phyloP scores from a whole-genome alignment of 345 rosid species.

The Brassica napus region DNA sequence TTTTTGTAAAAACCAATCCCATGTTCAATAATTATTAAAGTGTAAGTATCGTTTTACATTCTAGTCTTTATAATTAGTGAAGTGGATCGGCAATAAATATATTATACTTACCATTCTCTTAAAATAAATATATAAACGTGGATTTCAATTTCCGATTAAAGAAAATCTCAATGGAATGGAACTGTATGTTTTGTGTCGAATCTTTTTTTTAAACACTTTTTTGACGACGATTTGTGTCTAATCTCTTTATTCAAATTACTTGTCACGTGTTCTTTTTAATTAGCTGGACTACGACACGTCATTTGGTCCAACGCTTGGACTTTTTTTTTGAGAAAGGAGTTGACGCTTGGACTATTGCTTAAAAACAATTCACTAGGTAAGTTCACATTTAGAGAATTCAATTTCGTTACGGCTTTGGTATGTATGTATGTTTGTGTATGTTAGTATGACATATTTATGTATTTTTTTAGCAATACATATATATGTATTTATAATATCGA shows the following conservation, averaged over 20 bases:
- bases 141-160: neutral
- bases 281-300: constrained; percentile 3
- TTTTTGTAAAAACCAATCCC: neutral
- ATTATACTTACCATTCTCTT: neutral
- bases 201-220: neutral
- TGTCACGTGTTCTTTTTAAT: constrained; percentile 12
- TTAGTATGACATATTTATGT: neutral
- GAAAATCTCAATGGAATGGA: constrained; percentile 22
- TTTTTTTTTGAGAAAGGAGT: no score
- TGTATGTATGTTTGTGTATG: neutral
- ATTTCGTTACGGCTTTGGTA: neutral
- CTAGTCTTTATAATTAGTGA: neutral
- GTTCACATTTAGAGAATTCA: constrained; percentile 6
- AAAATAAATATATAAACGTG: neutral
- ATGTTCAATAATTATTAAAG: neutral
- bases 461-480: neutral
- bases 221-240: neutral
- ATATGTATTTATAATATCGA: neutral
- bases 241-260: neutral
- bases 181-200: constrained; percentile 27
- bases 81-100: neutral
- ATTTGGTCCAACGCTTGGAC: constrained; percentile 1
- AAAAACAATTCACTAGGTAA: constrained; percentile 12
- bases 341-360: constrained; percentile 20
- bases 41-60: neutral